These are phyloP conservation scores for Pseudocercospora musae DNA, from an alignment of 2,329 filamentous ascomycete genomes.

Conservation along the genomic window DNA sequence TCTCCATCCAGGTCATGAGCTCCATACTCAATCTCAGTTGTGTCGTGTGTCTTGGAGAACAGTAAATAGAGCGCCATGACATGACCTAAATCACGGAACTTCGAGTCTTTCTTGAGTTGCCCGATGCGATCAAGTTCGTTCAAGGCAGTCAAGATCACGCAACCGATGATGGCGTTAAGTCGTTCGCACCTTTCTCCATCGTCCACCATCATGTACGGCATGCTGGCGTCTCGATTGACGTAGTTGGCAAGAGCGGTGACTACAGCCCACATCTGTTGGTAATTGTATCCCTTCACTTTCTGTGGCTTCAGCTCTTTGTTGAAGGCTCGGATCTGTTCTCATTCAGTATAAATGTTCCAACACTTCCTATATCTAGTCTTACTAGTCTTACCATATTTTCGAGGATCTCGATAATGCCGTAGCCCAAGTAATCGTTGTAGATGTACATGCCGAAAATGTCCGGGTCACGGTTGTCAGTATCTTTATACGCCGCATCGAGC, in stretches of 20 bases:
- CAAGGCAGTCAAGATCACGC: slow-evolving; percentile 9
- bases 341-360: background rate
- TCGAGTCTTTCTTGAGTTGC: slow-evolving; percentile 5
- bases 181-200: slow-evolving; percentile 4
- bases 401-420: slow-evolving; percentile 8
- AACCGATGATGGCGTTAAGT: slow-evolving; percentile 3
- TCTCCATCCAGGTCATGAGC: background rate
- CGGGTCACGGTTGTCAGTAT: background rate
- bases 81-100: background rate
- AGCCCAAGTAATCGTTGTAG: slow-evolving; percentile 2
- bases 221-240: slow-evolving; percentile 6
- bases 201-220: slow-evolving; percentile 10
- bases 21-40: slow-evolving; percentile 1
- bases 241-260: slow-evolving; percentile 7
- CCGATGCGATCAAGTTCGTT: slow-evolving; percentile 10
- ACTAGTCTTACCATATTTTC: slow-evolving; percentile 5
- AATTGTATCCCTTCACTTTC: slow-evolving; percentile 7
- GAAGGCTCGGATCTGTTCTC: slow-evolving; percentile 4
- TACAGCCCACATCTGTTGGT: slow-evolving; percentile 13
- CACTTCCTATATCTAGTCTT: background rate
- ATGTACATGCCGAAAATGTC: background rate
- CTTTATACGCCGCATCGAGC: slow-evolving; percentile 2
- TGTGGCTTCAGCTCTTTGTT: slow-evolving; percentile 10
- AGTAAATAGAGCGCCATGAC: slow-evolving; percentile 8
- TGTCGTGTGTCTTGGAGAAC: background rate